Base-by-base conservation (phyloP, 2,329 filamentous ascomycete species). In the Aureobasidium leucospermi region DNA sequence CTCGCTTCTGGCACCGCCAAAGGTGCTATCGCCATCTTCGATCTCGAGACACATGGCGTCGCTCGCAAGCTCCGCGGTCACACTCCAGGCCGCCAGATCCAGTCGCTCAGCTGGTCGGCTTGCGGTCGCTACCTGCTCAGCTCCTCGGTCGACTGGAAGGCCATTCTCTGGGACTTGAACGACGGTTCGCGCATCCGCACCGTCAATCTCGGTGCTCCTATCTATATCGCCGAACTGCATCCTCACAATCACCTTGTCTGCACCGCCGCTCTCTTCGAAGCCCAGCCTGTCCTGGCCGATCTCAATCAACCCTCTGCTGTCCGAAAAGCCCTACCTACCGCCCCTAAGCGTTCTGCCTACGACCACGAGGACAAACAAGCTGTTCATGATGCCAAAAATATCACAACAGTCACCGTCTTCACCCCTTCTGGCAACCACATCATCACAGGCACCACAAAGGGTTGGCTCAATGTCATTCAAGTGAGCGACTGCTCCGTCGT, bases 21-120 rank as follows among this genome's bases (percentile, higher is more conserved):
- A 76, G 94, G 94, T 65, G 94, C 90, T 5, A 88, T 99, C 42
- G 90, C 96, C 59, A 88, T 99, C 48, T 99, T 96, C 81, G 94
- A 99, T 71, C 85, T 97, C 52, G 95, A 99, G 75, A 99, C 95
- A 9, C 96, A 95, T 81, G 93, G 94, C 39, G 90, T 97, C 4
- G 94, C 94, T 61, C 87, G 91, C 70, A 99, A 97, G 76, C 79
- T 99, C 64, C 85, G 90, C 65, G 94, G 93, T 11, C 94, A 99
- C 75, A 96, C 89, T 53, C 62, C 67, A 10, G 70, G 70, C 28
- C 87, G 90, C 70, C 93, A 94, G 71, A 92, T 99, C 60, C 93
- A 96, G 67, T 96, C 90, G 55, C 75, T 99, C 62, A 96, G 92
- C 77, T 99, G 94, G 94, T 96, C 93, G 56, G 83, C 87, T 67